Base-by-base conservation (phyloP, 2,329 filamentous ascomycete species). In the Colletotrichum neosansevieriae region DNA sequence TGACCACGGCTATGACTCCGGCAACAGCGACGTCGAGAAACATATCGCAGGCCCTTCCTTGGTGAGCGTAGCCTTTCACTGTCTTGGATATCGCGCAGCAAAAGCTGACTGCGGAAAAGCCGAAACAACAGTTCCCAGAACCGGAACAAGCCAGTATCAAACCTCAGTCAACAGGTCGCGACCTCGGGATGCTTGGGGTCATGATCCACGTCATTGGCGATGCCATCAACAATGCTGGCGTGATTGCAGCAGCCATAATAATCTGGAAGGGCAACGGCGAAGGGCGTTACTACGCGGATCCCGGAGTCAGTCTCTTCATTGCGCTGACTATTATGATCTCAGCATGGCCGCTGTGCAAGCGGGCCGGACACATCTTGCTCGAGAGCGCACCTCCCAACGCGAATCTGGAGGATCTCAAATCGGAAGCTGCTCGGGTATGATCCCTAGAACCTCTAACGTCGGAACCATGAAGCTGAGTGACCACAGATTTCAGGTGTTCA, bases 211-310 rank as follows among this genome's bases (percentile, higher is more conserved):
- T 94, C 29, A 74, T 92, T 3, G 89, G 91, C 36, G 92, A 94
- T 73, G 90, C 91, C 5, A 83, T 91, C 70, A 94, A 94, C 79
- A 94, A 94, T 72, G 77, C 94, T 11, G 91, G 91, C 10, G 91
- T 94, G 67, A 93, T 94, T 56, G 81, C 90, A 40, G 86, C 91
- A 1, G 91, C 90, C 0, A 74, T 90, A 2, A 82, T 93, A 36
- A 91, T 94, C 75, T 93, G 91, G 91, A 81, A 89, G 64, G 82
- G 85, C 0, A 75, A 84, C 34, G 88, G 85, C 34, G 81, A 86
- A 1, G 82, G 77, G 3, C 83, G 90, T 38, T 92, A 86, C 80
- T 94, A 94, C 72, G 91, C 89, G 5, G 92, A 94, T 74, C 92
- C 92, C 0, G 89, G 84, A 3, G 85, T 90, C 38, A 88, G 90